Evolutionary conservation across 345 rosid species (phyloP).

Genomic region (Pistacia atlantica): DNA sequence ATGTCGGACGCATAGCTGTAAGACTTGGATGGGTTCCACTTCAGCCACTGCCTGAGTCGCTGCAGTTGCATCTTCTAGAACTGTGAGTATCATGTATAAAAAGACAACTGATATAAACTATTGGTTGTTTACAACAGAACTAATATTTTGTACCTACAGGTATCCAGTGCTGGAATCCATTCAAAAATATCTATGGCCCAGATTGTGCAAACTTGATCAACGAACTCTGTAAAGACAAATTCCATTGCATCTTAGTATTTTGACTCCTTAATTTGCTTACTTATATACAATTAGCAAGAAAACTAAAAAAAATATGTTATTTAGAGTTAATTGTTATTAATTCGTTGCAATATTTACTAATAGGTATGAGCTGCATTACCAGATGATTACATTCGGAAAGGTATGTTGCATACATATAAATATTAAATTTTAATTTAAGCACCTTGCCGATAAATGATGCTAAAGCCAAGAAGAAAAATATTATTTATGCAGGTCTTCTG

Average conservation of each 20-base stretch:
- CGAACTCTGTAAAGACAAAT: conserved; percentile 65
- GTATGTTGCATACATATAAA: conserved; percentile 31
- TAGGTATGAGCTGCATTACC: conserved; percentile 98
- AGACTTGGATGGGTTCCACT: conserved; percentile 99
- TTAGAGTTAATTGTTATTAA: conserved; percentile 23
- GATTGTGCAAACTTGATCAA: conserved; percentile 94
- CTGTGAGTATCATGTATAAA: conserved; percentile 53
- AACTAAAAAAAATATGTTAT: conserved; percentile 5
- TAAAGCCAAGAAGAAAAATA: conserved; percentile 23
- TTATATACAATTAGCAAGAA: conserved; percentile 8
- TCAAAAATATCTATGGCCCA: conserved; percentile 96
- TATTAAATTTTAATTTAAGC: conserved; percentile 4
- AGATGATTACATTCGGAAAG: conserved; percentile 99
- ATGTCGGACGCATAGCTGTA: conserved; percentile 98
- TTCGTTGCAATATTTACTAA: conserved; percentile 25
- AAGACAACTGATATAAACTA: conserved; percentile 10
- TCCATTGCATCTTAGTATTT: conserved; percentile 15
- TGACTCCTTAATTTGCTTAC: conserved; percentile 12
- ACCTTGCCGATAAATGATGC: conserved; percentile 14
- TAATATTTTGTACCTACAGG: conserved; percentile 42
- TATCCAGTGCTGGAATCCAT: conserved; percentile 93
- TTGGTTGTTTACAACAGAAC: neutral
- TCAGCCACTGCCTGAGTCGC: conserved; percentile 95
- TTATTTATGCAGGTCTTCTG: conserved; percentile 82
- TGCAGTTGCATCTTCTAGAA: conserved; percentile 94